Base-by-base conservation (phyloP, 2,329 filamentous ascomycete genomes). In the Epichloe gansuensis region DNA sequence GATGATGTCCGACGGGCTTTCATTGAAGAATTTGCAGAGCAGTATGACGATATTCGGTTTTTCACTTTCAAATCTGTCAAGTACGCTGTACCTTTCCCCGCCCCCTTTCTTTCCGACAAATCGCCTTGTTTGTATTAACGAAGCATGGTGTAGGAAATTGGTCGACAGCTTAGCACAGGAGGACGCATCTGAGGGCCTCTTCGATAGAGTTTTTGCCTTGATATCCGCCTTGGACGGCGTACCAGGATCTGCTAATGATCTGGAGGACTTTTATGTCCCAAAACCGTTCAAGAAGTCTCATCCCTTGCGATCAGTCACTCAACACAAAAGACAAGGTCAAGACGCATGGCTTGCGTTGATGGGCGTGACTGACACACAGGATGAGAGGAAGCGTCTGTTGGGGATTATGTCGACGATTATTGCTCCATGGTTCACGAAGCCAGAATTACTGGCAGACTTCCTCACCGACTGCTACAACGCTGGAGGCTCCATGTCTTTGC, bases 381-480 rank as follows among this genome's bases (percentile, higher is more conserved):
- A 85, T 15, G 86, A 95, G 65, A 83, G 87, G 50, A 97, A 97
- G 66, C 74, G 75, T 48, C 76, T 95, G 2, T 75, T 98, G 47
- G 78, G 81, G 55, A 78, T 86, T 56, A 85, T 94, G 70, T 83
- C 88, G 2, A 80, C 80, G 43, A 82, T 82, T 37, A 88, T 96
- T 60, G 86, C 87, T 25, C 91, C 91, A 0, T 95, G 89, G 87
- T 95, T 97, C 69, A 78, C 76, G 47, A 87, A 89, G 56, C 86
- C 90, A 1, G 91, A 97, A 63, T 76, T 95, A 42, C 77, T 98
- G 37, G 90, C 95, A 76, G 93, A 98, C 71, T 98, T 97, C 68
- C 72, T 98, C 52, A 95, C 90, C n/a, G 88, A 93, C 69, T 94
- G 85, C 34, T 97, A 95, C 72, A 79, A 96, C 61, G 74, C 83